Base-by-base conservation (phyloP, 1,284 basidiomycete genomes). In the Marasmius oreades region DNA sequence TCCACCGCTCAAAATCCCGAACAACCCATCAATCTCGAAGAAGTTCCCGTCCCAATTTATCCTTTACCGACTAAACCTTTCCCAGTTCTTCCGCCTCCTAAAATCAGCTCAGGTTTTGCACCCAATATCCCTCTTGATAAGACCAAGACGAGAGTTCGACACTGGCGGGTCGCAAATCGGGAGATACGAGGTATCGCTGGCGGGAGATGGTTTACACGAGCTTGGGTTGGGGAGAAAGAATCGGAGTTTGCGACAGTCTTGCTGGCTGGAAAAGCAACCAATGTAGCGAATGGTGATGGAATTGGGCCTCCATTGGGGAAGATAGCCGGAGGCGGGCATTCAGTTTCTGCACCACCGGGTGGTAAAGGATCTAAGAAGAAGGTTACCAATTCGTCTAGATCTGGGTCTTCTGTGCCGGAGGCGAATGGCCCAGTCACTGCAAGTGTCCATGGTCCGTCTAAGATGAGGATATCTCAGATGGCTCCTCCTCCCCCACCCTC, bases 141-240 rank as follows among this genome's bases (percentile, higher is more conserved):
- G 63, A 79, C 73, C 28, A 74, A 75, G 10, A 79, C 77, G 42
- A 80, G 81, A 61, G 80, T 82, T 14, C 81, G 88, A 43, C 82
- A 79, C 57, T 91, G 88, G 88, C 79, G 87, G 47, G 67, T 78
- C 43, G 88, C 86, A 5, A 78, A 85, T 56, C 80, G 89, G 51
- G 89, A 91, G 67, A 82, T 91, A 48, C 77, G 86, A 43, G 89
- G 88, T 8, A 89, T 91, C 54, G 89, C 84, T 31, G 88, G 88
- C 12, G 88, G 88, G 2, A 79, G 88, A 26, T 91, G 89, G 89
- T 86, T 90, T 63, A 72, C 82, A 7, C 79, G 78, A 26, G 73
- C 85, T 12, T 91, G 88, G 88, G 85, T 88, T 12, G 89, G 88
- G n/a, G 84, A 85, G 58, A 90, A 88, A 68, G 86, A 88, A 44